Conservation (phyloP, 2,329 filamentous ascomycete genomes). For the Colletotrichum sojae region DNA sequence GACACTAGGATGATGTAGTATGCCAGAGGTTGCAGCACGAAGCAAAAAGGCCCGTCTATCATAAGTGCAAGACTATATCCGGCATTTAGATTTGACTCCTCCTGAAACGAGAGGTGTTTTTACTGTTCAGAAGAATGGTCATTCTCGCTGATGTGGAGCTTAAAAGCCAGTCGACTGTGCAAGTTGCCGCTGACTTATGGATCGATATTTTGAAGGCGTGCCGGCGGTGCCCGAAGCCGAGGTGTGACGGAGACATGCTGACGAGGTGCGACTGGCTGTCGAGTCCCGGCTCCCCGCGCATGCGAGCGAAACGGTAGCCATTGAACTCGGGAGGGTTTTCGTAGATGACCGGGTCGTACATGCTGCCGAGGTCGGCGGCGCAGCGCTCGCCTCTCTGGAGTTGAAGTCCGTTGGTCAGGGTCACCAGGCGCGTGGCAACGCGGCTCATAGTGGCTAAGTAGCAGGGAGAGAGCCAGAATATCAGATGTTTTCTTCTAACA, state of each 20-base stretch:
- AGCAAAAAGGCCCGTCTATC: too few species aligned
- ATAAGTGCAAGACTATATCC: too few species aligned
- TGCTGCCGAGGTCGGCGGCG: constrained; percentile 15
- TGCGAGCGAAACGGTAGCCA: constrained; percentile 19
- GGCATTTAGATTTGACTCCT: too few species aligned
- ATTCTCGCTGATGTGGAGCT: too few species aligned
- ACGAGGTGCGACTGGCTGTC: constrained; percentile 53
- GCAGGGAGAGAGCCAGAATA: too few species aligned
- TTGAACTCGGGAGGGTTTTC: constrained; percentile 15
- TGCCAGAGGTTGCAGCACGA: too few species aligned
- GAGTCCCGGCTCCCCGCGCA: constrained; percentile 4
- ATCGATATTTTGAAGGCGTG: constrained; percentile 45
- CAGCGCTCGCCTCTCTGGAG: constrained; percentile 29
- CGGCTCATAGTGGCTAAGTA: constrained; percentile 25
- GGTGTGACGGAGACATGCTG: constrained; percentile 52
- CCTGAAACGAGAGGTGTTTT: too few species aligned
- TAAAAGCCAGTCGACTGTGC: too few species aligned
- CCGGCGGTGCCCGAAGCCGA: constrained; percentile 55
- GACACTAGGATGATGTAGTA: too few species aligned
- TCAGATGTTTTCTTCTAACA: background rate
- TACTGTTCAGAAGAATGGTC: too few species aligned
- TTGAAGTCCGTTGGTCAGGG: constrained; percentile 28
- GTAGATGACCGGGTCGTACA: constrained; percentile 21
- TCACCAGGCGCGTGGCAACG: constrained; percentile 6
- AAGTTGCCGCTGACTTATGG: too few species aligned